Conservation (phyloP, 2,329 filamentous ascomycete genomes). For the Leptographium radiaticola region DNA sequence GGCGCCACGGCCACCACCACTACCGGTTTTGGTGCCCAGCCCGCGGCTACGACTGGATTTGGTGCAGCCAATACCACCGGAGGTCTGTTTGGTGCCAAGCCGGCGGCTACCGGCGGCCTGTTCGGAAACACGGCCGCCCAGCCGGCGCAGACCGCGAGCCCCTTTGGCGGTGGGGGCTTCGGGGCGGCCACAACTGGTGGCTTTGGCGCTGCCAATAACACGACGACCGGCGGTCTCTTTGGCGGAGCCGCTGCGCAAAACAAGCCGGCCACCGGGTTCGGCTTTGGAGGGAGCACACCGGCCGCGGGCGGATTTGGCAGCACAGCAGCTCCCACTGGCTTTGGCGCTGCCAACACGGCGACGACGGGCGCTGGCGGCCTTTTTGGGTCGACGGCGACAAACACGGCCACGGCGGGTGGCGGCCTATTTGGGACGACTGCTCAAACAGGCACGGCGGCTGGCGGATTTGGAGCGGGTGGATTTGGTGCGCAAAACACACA, state of each 20-base stretch:
- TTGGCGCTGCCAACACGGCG: constrained; percentile 12
- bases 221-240: constrained; percentile 26
- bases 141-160: constrained; percentile 16
- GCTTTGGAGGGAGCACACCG: constrained; percentile 5
- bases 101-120: constrained; percentile 18
- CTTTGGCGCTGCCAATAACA: constrained; percentile 11
- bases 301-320: constrained; percentile 28
- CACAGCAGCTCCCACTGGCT: constrained; percentile 13
- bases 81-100: constrained; percentile 24
- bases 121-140: constrained; percentile 19
- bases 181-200: constrained; percentile 23
- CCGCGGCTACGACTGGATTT: constrained; percentile 20
- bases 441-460: constrained; percentile 10
- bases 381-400: constrained; percentile 21
- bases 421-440: constrained; percentile 18
- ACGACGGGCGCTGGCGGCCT: constrained; percentile 11
- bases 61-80: constrained; percentile 17
- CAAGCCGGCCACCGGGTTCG: constrained; percentile 4
- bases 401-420: constrained; percentile 7
- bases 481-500: constrained; percentile 15
- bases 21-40: constrained; percentile 16
- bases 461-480: constrained; percentile 10
- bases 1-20: constrained; percentile 19
- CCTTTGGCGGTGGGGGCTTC: constrained; percentile 29
- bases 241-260: constrained; percentile 23